Evolutionary conservation across 2,329 filamentous ascomycete species (phyloP), one percentile per base, ranked within the genome.

Genomic region (Fusarium gaditjirri): DNA sequence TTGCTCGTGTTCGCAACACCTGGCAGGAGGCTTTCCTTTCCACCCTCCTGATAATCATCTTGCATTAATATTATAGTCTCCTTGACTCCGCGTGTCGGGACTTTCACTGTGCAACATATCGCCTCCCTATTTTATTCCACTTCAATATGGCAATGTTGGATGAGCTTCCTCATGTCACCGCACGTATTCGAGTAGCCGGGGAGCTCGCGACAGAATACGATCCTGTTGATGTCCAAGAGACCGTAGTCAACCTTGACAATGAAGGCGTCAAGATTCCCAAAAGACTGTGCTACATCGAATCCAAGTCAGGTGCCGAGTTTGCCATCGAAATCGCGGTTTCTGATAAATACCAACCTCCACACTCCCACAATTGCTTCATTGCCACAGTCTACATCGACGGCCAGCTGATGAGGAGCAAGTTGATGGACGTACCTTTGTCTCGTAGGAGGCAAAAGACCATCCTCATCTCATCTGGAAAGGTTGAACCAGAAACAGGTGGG

Each of bases 211-310:
- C 60, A 4, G 77, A 79, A 39, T 74, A 79, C 31, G 49, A 70
- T 5, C 23, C 49, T 6, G 46, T 49, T 8, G 52, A 68, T 8
- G 38, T 42, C 6, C 25, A 43, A 5, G 25, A 16, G 3, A 4
- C 21, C 13, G 17, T 31, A 1, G 13, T 21, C 8, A 21, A 8
- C 2, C 5, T 36, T 3, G 17, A 16, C 29, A 14, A 13, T 5
- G 3, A 33, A 11, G 17, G 47, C 10, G 11, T 16, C 12, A n/a
- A 25, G 13, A 17, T 29, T 6, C 58, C 52, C 1, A 53, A n/a
- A 5, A 62, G 42, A 12, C 50, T 31, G 14, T 75, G 67, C 29
- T 79, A 75, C 13, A 77, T 79, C 8, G 76, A 79, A 33, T 76
- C 76, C 7, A 64, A 61, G 19, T 71, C 70, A 3, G 71, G 62